A percentile compares a stretch with the other conserved stretches of the same genome.
These are phyloP conservation scores for Russula abietina DNA, from an alignment of 768 basidiomycete genomes.

Conservation along the genomic window DNA sequence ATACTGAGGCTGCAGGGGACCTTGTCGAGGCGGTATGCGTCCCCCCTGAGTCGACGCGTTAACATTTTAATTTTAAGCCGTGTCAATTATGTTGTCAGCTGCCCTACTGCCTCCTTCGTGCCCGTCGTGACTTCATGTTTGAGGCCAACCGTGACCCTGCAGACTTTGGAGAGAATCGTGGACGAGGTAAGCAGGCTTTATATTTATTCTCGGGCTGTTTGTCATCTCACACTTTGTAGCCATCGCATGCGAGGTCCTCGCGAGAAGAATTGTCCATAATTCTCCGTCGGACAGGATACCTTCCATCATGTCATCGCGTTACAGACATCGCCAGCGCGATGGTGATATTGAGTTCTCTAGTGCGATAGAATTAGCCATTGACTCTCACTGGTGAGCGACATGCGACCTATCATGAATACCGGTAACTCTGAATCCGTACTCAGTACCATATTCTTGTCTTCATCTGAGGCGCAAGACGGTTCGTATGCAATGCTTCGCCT, in stretches of 20 bases:
- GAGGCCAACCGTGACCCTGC: slow-evolving; percentile 79
- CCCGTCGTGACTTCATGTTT: slow-evolving; percentile 71
- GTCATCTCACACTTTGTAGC: slow-evolving; percentile 39
- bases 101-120: slow-evolving; percentile 75
- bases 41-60: background rate
- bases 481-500: slow-evolving; percentile 20
- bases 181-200: slow-evolving; percentile 50
- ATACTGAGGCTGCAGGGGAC: slow-evolving; percentile 77
- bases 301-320: slow-evolving; percentile 72
- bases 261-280: slow-evolving; percentile 71
- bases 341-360: slow-evolving; percentile 75
- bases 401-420: slow-evolving; percentile 5
- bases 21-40: slow-evolving; percentile 69
- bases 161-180: slow-evolving; percentile 79
- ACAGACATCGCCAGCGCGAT: slow-evolving; percentile 62
- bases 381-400: slow-evolving; percentile 67
- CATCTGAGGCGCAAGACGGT: slow-evolving; percentile 81
- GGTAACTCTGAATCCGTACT: background rate
- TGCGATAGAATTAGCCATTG: slow-evolving; percentile 86
- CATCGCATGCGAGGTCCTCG: slow-evolving; percentile 77
- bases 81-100: slow-evolving; percentile 40
- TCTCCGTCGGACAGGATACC: slow-evolving; percentile 57
- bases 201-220: background rate
- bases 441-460: slow-evolving; percentile 80
- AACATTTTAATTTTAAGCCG: background rate